A percentile compares a stretch with the other conserved stretches of the same genome.
Evolutionary conservation across 1,139 yeast genomes (phyloP).

Genomic region (Debaryomycetaceae sp.): DNA sequence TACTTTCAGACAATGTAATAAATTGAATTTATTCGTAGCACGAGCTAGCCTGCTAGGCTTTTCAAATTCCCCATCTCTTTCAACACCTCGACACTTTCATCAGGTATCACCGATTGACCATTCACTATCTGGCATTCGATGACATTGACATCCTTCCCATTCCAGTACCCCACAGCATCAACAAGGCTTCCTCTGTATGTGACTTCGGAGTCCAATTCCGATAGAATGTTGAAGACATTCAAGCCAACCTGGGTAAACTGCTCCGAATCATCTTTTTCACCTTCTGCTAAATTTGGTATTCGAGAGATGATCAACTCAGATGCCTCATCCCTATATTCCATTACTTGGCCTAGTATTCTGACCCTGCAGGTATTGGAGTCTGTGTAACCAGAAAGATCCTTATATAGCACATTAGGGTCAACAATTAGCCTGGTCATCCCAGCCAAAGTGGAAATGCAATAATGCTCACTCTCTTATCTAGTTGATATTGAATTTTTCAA

Average conservation of each 20-base stretch:
- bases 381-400: conserved; percentile 22
- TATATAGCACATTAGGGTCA: conserved; percentile 21
- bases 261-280: not conserved
- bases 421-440: conserved; percentile 27
- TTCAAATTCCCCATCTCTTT: conserved; percentile 11
- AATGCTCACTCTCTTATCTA: not conserved
- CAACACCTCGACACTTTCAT: conserved; percentile 10
- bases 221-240: conserved; percentile 8
- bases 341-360: conserved; percentile 30
- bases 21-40: conserved; percentile 3
- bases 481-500: not conserved
- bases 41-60: conserved; percentile 7
- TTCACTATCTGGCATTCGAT: conserved; percentile 16
- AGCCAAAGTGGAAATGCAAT: not conserved
- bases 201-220: conserved; percentile 5
- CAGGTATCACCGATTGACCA: conserved; percentile 10
- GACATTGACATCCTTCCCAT: conserved; percentile 16
- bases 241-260: conserved; percentile 2
- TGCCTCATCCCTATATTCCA: conserved; percentile 11
- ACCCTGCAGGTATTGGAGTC: conserved; percentile 17
- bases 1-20: not conserved
- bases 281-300: conserved; percentile 2
- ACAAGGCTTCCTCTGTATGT: conserved; percentile 14
- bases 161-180: conserved; percentile 15
- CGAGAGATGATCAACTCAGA: conserved; percentile 9